Conservation (phyloP, 2,329 filamentous ascomycete species). For the Fusarium longipes region DNA sequence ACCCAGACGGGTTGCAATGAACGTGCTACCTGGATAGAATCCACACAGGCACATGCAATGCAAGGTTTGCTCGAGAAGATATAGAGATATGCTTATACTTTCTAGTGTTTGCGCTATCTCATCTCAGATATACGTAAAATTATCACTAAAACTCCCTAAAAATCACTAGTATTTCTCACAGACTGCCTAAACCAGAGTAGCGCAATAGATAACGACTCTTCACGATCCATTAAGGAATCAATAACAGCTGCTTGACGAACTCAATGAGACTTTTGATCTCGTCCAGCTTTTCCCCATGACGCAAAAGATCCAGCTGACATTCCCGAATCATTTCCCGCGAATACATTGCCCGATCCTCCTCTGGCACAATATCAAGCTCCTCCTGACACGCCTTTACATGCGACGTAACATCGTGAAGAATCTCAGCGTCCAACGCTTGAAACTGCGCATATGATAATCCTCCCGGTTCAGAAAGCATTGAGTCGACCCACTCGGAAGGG, state of each 20-base stretch:
- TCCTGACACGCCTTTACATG: constrained; percentile 30
- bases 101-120: too few relatives aligned
- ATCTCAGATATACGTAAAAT: too few relatives aligned
- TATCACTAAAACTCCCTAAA: too few relatives aligned
- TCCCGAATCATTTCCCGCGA: constrained; percentile 26
- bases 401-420: constrained; percentile 22
- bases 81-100: too few relatives aligned
- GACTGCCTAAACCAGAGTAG: too few relatives aligned
- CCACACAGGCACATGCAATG: too few relatives aligned
- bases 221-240: background rate
- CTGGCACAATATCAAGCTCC: constrained; percentile 17
- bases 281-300: constrained; percentile 20
- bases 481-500: constrained; percentile 44
- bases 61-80: too few relatives aligned
- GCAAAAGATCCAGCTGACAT: constrained; percentile 30
- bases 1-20: too few relatives aligned
- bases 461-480: background rate
- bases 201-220: too few relatives aligned
- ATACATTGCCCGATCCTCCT: background rate
- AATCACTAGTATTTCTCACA: too few relatives aligned
- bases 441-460: constrained; percentile 36
- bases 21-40: too few relatives aligned
- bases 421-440: constrained; percentile 26
- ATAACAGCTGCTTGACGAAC: constrained; percentile 29
- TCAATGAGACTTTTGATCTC: constrained; percentile 20